Conservation (phyloP, 495 filamentous ascomycete species). For the Lichenothelia convexa region DNA sequence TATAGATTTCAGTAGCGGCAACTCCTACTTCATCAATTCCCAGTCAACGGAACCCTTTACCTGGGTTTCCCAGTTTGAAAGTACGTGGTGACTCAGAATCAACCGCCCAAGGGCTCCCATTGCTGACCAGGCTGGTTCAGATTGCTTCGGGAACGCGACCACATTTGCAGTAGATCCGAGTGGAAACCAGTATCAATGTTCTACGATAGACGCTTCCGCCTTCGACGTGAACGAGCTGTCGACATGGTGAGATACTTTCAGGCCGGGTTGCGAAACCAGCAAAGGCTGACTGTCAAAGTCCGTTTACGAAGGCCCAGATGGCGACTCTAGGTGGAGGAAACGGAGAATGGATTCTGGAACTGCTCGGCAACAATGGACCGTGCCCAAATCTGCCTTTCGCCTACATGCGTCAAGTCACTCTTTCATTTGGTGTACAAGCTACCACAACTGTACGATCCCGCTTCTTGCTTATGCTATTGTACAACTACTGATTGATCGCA, state of each 20-base stretch:
- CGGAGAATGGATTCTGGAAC: slow-evolving; percentile 6
- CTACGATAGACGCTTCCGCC: slow-evolving; percentile 1
- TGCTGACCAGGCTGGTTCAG: background rate
- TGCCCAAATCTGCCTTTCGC: slow-evolving; percentile 6
- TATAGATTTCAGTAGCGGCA: slow-evolving; percentile 6
- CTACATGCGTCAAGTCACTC: slow-evolving; percentile 5
- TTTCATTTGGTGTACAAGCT: slow-evolving; percentile 2
- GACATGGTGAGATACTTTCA: no score
- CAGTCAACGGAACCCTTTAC: slow-evolving; percentile 4
- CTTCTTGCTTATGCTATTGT: no score
- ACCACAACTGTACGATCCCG: no score
- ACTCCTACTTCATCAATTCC: slow-evolving; percentile 9
- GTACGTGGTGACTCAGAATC: background rate
- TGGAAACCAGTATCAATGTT: slow-evolving; percentile 6
- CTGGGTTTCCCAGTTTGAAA: slow-evolving; percentile 6
- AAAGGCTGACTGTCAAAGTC: no score
- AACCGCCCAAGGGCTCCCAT: background rate
- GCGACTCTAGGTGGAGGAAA: no score
- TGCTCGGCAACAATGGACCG: slow-evolving; percentile 6
- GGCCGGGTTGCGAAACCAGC: no score
- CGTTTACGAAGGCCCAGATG: slow-evolving; percentile 5
- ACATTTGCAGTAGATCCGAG: slow-evolving; percentile 3
- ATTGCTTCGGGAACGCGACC: slow-evolving; percentile 4
- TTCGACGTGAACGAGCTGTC: slow-evolving; percentile 2
- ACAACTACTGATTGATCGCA: no score